These are phyloP conservation scores for Cytidiella melzeri DNA, from an alignment of 768 basidiomycete genomes.

Conservation along the genomic window DNA sequence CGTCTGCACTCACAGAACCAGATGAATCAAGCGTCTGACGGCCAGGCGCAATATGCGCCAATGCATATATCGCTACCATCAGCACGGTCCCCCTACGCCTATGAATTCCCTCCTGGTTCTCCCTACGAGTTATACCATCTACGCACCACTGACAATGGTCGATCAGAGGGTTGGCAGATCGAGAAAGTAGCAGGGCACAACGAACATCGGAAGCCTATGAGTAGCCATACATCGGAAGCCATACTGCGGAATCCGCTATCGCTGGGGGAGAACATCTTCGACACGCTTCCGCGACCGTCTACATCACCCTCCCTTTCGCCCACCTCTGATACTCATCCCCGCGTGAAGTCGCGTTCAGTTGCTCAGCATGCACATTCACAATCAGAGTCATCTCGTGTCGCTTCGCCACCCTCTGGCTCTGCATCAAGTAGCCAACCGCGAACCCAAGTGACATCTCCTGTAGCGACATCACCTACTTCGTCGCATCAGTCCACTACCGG, in stretches of 20 bases:
- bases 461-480: conserved; percentile 15
- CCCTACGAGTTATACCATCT: conserved; percentile 29
- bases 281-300: not conserved
- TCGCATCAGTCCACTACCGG: conserved; percentile 5
- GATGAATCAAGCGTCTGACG: not conserved
- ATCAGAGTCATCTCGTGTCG: conserved; percentile 4
- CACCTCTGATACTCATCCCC: not conserved
- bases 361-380: not conserved
- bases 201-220: not conserved
- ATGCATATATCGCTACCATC: conserved; percentile 29
- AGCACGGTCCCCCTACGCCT: conserved; percentile 31
- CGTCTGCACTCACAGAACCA: not conserved
- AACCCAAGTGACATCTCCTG: conserved; percentile 8
- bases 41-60: conserved; percentile 4
- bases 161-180: not conserved
- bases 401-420: not conserved
- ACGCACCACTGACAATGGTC: conserved; percentile 10
- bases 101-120: conserved; percentile 31
- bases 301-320: conserved; percentile 1
- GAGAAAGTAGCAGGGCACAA: not conserved
- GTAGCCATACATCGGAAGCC: not conserved
- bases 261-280: not conserved
- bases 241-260: not conserved
- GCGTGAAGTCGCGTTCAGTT: not conserved
- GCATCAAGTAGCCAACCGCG: conserved; percentile 6